These are phyloP conservation scores for Linnemannia hyalina DNA, from an alignment of 192 early-diverging fungal genomes.

Conservation along the genomic window DNA sequence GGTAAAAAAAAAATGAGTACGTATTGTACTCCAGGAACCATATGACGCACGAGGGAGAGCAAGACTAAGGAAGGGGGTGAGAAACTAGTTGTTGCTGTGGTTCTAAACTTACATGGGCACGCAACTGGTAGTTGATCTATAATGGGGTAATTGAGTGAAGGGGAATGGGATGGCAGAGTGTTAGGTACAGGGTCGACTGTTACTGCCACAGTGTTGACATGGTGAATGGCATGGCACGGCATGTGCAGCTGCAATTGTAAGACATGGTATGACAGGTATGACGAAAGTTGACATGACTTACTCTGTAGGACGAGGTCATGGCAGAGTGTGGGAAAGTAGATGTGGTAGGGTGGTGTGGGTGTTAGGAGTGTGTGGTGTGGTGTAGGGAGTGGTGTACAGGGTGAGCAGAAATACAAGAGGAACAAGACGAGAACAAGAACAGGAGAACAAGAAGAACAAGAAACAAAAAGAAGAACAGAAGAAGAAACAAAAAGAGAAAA, in stretches of 20 bases:
- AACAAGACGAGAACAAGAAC: conserved; percentile 15
- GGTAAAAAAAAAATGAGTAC: conserved; percentile 22
- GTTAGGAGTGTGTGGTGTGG: conserved; percentile 5
- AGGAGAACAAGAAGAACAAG: conserved; percentile 20
- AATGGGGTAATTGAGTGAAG: neutral
- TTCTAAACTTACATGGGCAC: conserved; percentile 54
- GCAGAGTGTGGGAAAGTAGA: neutral
- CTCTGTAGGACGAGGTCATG: conserved; percentile 63
- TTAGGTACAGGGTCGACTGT: neutral
- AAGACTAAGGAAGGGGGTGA: conserved; percentile 30
- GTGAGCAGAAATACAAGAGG: conserved; percentile 25
- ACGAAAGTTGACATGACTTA: conserved; percentile 30
- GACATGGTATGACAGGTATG: neutral
- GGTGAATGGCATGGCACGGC: neutral
- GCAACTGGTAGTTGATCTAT: conserved; percentile 62
- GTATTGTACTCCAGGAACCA: conserved; percentile 43
- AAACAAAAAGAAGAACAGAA: conserved; percentile 20
- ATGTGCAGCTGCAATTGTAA: no score
- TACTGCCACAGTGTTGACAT: neutral
- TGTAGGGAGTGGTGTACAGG: conserved; percentile 25
- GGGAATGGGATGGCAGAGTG: neutral
- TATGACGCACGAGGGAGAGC: neutral
- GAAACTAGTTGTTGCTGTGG: neutral
- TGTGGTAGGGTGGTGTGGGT: neutral
- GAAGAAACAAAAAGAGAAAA: conserved; percentile 21